Percentiles rank a stretch among this genome's conserved stretches.
Evolutionary conservation across 2,329 filamentous ascomycete species (phyloP).

Genomic region (Dothistroma septosporum): DNA sequence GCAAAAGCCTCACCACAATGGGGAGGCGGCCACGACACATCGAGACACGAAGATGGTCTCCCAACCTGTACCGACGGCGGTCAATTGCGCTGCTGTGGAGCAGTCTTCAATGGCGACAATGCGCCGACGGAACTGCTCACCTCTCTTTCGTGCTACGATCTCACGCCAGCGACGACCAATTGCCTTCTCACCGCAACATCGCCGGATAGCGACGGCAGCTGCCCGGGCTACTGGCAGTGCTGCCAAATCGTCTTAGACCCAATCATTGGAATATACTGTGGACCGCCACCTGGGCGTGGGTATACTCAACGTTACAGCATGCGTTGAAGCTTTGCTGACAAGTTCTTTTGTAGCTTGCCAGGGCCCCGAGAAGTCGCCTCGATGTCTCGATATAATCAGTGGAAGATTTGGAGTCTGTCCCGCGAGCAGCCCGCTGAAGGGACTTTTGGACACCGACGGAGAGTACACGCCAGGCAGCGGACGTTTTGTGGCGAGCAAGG

Average conservation of each 20-base stretch:
- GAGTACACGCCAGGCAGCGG: not conserved
- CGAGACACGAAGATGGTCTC: not conserved
- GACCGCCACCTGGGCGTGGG: constrained; percentile 5
- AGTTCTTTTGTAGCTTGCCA: not conserved
- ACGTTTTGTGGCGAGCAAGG: not conserved
- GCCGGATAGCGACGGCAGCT: not conserved
- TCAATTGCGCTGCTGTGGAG: constrained; percentile 3
- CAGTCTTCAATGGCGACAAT: constrained; percentile 7
- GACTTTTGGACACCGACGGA: not conserved
- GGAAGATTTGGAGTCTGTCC: constrained; percentile 5
- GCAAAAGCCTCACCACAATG: not conserved
- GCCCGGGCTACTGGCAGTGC: constrained; percentile 1
- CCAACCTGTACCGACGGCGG: constrained; percentile 2
- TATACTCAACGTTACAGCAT: not conserved
- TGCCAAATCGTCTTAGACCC: constrained; percentile 5
- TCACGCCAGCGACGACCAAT: constrained; percentile 6
- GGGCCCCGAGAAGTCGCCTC: not conserved
- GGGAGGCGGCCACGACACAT: not conserved
- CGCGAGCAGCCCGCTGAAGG: constrained; percentile 1
- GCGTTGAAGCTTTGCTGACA: not conserved
- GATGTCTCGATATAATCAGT: constrained; percentile 4
- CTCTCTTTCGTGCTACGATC: constrained; percentile 6
- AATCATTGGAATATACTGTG: constrained; percentile 5
- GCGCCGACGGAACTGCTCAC: constrained; percentile 5
- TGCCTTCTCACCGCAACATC: constrained; percentile 1